Percentiles rank a stretch among this genome's conserved stretches.
Evolutionary conservation across 352 stramenopile species (phyloP).

Genomic region (Phytophthora rubi): DNA sequence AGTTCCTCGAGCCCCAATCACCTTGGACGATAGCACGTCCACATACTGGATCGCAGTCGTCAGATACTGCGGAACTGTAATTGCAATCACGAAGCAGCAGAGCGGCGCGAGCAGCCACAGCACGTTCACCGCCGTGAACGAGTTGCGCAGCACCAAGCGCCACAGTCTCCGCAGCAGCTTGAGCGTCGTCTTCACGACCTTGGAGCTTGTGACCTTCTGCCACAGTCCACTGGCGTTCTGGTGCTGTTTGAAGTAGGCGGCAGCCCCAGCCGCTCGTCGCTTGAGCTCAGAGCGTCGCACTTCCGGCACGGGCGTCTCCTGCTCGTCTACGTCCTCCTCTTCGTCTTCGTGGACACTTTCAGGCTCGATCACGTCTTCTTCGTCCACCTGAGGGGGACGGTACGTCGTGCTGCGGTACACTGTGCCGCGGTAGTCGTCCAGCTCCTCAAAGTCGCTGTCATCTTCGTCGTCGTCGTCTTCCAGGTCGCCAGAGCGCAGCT

Average conservation of each 20-base stretch:
- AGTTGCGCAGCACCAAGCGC: conserved; percentile 64
- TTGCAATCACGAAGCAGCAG: conserved; percentile 73
- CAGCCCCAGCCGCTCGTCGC: conserved; percentile 36
- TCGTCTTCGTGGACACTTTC: conserved; percentile 37
- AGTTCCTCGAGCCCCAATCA: conserved; percentile 24
- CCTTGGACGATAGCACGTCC: conserved; percentile 60
- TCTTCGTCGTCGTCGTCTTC: conserved; percentile 53
- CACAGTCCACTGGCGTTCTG: conserved; percentile 6
- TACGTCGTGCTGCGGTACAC: conserved; percentile 39
- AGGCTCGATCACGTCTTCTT: conserved; percentile 39
- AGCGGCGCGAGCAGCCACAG: conserved; percentile 76
- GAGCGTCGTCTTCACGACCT: conserved; percentile 33
- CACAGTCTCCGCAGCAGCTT: conserved; percentile 47
- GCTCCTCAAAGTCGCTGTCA: conserved; percentile 46
- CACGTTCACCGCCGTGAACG: conserved; percentile 79
- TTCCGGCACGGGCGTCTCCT: conserved; percentile 9
- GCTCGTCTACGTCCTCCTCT: conserved; percentile 38
- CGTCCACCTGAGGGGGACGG: conserved; percentile 18
- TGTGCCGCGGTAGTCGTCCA: conserved; percentile 40
- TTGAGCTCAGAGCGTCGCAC: conserved; percentile 44
- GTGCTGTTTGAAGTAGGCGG: conserved; percentile 35
- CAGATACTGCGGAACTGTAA: conserved; percentile 75
- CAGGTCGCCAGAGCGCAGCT: conserved; percentile 49
- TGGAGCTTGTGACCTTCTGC: conserved; percentile 23
- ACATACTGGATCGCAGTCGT: conserved; percentile 74